Conservation (phyloP, 306 rosid genomes). For the Dryas drummondii region DNA sequence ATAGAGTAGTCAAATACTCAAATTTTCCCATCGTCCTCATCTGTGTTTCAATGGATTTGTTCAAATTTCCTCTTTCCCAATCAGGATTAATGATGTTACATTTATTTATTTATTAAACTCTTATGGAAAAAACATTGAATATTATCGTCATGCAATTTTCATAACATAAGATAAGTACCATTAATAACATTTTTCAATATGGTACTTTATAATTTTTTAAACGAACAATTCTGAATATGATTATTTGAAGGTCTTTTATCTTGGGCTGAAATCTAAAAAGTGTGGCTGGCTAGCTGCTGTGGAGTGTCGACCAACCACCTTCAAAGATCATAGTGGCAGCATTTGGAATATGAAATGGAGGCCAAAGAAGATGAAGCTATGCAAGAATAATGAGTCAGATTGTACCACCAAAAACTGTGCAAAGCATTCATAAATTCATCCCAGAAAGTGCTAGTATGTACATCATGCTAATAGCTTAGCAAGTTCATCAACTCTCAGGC, state of each 20-base stretch:
- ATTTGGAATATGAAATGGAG: background rate
- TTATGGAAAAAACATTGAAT: too few species aligned
- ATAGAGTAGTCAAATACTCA: background rate
- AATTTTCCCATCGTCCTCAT: background rate
- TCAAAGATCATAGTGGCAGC: background rate
- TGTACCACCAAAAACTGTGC: background rate
- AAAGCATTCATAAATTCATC: slow-evolving; percentile 10
- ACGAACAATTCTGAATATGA: too few species aligned
- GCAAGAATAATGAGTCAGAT: background rate
- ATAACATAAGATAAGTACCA: too few species aligned
- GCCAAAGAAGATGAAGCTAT: background rate
- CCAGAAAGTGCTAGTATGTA: background rate
- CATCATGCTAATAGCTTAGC: slow-evolving; percentile 67
- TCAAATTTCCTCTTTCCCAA: background rate
- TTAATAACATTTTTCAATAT: too few species aligned
- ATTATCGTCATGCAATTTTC: too few species aligned
- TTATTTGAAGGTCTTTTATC: too few species aligned
- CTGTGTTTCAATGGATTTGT: background rate
- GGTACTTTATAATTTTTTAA: too few species aligned
- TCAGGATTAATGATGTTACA: too few species aligned
- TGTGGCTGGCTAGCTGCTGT: background rate
- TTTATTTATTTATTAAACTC: too few species aligned
- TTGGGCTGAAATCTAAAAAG: too few species aligned
- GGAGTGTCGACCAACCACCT: background rate
- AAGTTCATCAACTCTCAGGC: slow-evolving; percentile 79